phyloP scores from a whole-genome alignment of 2,329 filamentous ascomycete species.

The Clonostachys chloroleuca region DNA sequence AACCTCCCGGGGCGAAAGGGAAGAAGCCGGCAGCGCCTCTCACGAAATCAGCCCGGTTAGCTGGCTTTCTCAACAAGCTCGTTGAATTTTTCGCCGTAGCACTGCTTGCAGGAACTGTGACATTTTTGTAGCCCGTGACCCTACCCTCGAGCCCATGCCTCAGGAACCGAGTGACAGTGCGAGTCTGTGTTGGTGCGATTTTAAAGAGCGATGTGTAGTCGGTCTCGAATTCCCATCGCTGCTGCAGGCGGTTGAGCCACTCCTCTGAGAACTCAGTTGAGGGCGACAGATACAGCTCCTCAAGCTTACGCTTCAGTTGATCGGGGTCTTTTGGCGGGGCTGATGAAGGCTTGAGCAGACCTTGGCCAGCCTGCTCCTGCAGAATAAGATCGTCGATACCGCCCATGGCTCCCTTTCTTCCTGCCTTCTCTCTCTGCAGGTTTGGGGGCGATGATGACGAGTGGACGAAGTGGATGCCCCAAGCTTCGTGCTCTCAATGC shows the following conservation, averaged over 20 bases:
- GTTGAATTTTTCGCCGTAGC: conserved; percentile 95
- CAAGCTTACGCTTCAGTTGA: conserved; percentile 67
- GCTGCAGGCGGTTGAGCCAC: conserved; percentile 88
- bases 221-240: conserved; percentile 77
- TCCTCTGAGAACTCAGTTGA: conserved; percentile 73
- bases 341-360: conserved; percentile 5
- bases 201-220: conserved; percentile 83
- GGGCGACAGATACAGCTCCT: conserved; percentile 74
- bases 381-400: conserved; percentile 27
- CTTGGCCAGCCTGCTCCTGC: conserved; percentile 12
- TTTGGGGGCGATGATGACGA: background rate
- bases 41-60: conserved; percentile 83
- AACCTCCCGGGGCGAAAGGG: conserved; percentile 85
- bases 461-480: too few species aligned
- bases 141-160: conserved; percentile 87
- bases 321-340: conserved; percentile 38
- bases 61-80: conserved; percentile 80
- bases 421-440: conserved; percentile 1
- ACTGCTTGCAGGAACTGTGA: conserved; percentile 84
- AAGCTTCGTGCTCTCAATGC: too few species aligned
- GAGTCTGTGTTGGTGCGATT: conserved; percentile 84
- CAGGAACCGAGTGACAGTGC: conserved; percentile 90
- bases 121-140: conserved; percentile 90
- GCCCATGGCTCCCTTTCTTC: conserved; percentile 14
- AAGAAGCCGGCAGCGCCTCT: conserved; percentile 91